Conservation (phyloP, 192 early-diverging fungal genomes). For the Backusella liffmaniae region DNA sequence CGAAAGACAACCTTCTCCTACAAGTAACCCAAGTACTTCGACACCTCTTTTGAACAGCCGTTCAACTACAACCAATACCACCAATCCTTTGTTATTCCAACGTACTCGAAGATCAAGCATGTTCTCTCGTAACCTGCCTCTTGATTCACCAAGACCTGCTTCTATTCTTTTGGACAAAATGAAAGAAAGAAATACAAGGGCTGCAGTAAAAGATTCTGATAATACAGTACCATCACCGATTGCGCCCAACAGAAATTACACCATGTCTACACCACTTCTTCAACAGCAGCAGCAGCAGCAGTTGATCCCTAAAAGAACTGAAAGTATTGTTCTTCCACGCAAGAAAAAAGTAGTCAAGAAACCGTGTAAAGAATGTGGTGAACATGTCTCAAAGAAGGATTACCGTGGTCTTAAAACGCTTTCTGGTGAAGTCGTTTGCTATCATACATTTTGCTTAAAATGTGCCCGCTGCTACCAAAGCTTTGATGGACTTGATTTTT, state of each 20-base stretch:
- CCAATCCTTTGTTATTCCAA: not conserved
- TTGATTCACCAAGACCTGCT: not conserved
- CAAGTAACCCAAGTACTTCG: not conserved
- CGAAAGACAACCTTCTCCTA: not conserved
- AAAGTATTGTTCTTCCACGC: not conserved
- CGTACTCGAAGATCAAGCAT: constrained; percentile 2
- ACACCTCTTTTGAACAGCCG: not conserved
- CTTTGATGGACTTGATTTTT: constrained; percentile 4
- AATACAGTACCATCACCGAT: not conserved
- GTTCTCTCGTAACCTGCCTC: not conserved
- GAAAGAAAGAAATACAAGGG: not conserved
- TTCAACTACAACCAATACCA: not conserved
- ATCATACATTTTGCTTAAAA: constrained; percentile 3
- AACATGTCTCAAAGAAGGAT: constrained; percentile 8
- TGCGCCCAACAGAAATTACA: not conserved
- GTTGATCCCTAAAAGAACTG: not conserved
- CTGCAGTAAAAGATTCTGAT: not conserved
- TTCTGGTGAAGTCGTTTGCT: not conserved
- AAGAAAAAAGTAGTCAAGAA: constrained; percentile 6
- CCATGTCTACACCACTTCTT: not conserved
- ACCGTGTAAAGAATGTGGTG: constrained; percentile 6
- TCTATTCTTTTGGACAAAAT: not conserved
- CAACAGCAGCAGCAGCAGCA: not conserved
- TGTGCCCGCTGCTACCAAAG: not conserved
- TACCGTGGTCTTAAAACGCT: constrained; percentile 7